Evolutionary conservation across 176 grass and related monocot genomes (phyloP).

Genomic region (Ananas comosus): DNA sequence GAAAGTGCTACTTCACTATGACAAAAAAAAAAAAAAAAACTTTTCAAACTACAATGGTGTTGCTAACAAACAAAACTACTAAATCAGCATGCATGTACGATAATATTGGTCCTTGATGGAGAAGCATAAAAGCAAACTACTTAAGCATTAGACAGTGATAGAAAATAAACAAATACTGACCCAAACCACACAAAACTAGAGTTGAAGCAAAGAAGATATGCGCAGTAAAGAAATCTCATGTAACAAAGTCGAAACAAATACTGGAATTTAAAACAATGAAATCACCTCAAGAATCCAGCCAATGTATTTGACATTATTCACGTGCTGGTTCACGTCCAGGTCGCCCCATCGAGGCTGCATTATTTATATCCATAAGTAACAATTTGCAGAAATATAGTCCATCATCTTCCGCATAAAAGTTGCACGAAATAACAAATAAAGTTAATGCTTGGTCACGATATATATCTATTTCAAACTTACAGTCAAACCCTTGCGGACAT

Average conservation of each 20-base stretch:
- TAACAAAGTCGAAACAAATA: not conserved
- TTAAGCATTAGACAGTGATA: not conserved
- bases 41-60: not conserved
- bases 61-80: not conserved
- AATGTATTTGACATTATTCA: conserved; percentile 99
- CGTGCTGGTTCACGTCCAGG: conserved; percentile 95
- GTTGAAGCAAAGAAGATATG: not conserved
- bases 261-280: not conserved
- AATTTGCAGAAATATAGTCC: conserved; percentile 13
- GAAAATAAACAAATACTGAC: not conserved
- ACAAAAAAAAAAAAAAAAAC: not conserved
- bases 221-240: not conserved
- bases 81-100: not conserved
- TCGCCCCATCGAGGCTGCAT: conserved; percentile 88
- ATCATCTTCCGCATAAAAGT: not conserved
- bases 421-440: not conserved
- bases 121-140: not conserved
- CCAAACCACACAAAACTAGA: too few relatives aligned
- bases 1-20: not conserved
- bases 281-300: conserved; percentile 98
- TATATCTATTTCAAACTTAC: conserved; percentile 40
- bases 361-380: not conserved
- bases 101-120: not conserved
- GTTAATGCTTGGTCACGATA: not conserved
- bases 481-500: conserved; percentile 69